Evolutionary conservation across 106 monocot genomes (phyloP).

Genomic region (Dendrobium huoshanense): DNA sequence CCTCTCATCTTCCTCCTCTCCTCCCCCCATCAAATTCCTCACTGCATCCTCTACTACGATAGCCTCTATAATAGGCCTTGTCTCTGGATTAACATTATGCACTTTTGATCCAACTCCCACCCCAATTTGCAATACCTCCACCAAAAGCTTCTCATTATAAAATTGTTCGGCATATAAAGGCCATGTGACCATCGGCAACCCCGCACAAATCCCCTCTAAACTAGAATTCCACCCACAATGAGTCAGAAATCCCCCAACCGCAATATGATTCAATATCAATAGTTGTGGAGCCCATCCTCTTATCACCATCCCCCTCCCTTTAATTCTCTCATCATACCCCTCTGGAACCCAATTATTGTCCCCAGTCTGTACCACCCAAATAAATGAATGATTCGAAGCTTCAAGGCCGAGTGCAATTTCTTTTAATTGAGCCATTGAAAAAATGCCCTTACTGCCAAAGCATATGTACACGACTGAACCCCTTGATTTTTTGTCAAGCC

Average conservation of each 20-base stretch:
- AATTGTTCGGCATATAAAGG: slow-evolving; percentile 54
- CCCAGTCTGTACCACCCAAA: slow-evolving; percentile 17
- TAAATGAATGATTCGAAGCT: slow-evolving; percentile 16
- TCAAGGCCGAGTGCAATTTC: slow-evolving; percentile 23
- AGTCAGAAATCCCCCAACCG: slow-evolving; percentile 63
- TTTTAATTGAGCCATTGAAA: slow-evolving; percentile 6
- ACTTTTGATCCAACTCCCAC: slow-evolving; percentile 6
- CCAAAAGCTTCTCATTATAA: slow-evolving; percentile 36
- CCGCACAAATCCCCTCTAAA: slow-evolving; percentile 28
- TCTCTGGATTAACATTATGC: background rate
- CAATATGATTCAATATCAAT: slow-evolving; percentile 34
- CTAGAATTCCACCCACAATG: slow-evolving; percentile 80
- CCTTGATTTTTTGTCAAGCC: slow-evolving; percentile 20
- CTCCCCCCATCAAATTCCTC: slow-evolving; percentile 29
- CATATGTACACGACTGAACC: slow-evolving; percentile 43
- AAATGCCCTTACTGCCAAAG: slow-evolving; percentile 33
- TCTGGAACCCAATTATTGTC: background rate
- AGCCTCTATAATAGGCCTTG: slow-evolving; percentile 2
- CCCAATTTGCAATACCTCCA: slow-evolving; percentile 32
- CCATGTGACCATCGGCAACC: slow-evolving; percentile 46
- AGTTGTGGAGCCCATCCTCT: slow-evolving; percentile 38
- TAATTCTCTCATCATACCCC: slow-evolving; percentile 13
- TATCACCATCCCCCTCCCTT: slow-evolving; percentile 24
- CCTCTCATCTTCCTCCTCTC: slow-evolving; percentile 16
- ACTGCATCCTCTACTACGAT: slow-evolving; percentile 21